A percentile compares a stretch with the other conserved stretches of the same genome.
Conservation (phyloP, 345 rosid genomes). For the Ceriops zippeliana region DNA sequence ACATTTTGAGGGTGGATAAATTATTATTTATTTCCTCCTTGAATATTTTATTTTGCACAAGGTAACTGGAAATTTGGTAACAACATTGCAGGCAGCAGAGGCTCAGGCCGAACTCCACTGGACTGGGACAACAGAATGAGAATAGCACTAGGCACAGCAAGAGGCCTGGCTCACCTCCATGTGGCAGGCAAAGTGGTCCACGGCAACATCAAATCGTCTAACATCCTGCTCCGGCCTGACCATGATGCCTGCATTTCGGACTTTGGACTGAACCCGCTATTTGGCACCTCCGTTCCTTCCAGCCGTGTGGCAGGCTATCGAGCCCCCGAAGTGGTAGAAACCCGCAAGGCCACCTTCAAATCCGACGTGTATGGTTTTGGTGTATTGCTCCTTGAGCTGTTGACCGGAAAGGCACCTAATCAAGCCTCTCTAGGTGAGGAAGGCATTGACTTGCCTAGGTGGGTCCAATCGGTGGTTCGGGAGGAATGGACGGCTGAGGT, state of each 20-base stretch:
- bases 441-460: constrained; percentile 88
- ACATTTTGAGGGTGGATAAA: too few relatives aligned
- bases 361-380: constrained; percentile 95
- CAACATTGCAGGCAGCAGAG: constrained; percentile 63
- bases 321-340: constrained; percentile 80
- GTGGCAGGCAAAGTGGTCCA: constrained; percentile 63
- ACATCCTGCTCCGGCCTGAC: constrained; percentile 66
- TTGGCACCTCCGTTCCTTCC: constrained; percentile 56
- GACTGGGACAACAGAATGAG: constrained; percentile 90
- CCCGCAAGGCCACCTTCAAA: constrained; percentile 66
- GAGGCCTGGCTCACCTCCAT: constrained; percentile 78
- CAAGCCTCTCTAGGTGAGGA: constrained; percentile 95
- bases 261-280: constrained; percentile 80
- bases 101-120: constrained; percentile 81
- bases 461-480: constrained; percentile 94
- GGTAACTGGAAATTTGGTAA: not conserved
- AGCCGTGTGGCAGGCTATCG: constrained; percentile 82
- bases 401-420: constrained; percentile 90
- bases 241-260: constrained; percentile 70
- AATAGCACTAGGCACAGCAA: constrained; percentile 64
- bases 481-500: constrained; percentile 99
- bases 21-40: not conserved
- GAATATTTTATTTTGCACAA: too few relatives aligned
- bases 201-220: constrained; percentile 91
- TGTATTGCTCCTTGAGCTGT: constrained; percentile 67